Percentiles rank a stretch among this genome's conserved stretches.
These are phyloP conservation scores for Fistulina hepatica DNA, from an alignment of 1,284 basidiomycete genomes.

Conservation along the genomic window DNA sequence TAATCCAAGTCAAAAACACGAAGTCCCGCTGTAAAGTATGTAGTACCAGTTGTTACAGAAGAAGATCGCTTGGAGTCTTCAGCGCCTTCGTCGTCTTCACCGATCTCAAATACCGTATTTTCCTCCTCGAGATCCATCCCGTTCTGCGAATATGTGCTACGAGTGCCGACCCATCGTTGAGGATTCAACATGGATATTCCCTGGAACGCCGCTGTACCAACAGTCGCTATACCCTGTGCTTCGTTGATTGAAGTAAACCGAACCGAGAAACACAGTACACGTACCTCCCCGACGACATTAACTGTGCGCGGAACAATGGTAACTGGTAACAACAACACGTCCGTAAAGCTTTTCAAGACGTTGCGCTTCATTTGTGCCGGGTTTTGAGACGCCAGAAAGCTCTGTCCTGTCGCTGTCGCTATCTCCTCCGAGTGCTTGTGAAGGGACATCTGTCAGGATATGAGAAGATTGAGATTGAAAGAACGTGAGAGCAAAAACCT, in stretches of 20 bases:
- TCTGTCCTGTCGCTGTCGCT: constrained; percentile 18
- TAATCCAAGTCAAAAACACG: too few relatives aligned
- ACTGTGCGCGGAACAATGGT: constrained; percentile 90
- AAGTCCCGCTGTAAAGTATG: too few relatives aligned
- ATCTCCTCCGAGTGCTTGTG: constrained; percentile 9
- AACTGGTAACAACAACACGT: constrained; percentile 83
- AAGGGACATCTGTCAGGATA: neutral
- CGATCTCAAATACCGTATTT: constrained; percentile 50
- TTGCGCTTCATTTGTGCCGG: constrained; percentile 89
- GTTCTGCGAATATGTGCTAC: constrained; percentile 15
- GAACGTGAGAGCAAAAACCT: constrained; percentile 29
- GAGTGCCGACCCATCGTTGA: constrained; percentile 54
- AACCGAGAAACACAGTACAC: too few relatives aligned
- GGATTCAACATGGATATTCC: constrained; percentile 84
- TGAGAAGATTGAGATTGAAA: neutral
- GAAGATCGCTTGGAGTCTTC: constrained; percentile 13
- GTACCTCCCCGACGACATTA: constrained; percentile 69
- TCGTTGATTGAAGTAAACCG: too few relatives aligned
- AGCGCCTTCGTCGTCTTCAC: constrained; percentile 42
- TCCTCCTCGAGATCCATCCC: constrained; percentile 30
- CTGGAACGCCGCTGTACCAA: constrained; percentile 69
- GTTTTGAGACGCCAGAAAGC: constrained; percentile 77
- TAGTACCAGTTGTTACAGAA: too few relatives aligned
- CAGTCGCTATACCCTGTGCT: constrained; percentile 57
- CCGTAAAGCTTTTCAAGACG: constrained; percentile 85